phyloP scores from a whole-genome alignment of 306 rosid genomes.

The Quercus agrifolia region DNA sequence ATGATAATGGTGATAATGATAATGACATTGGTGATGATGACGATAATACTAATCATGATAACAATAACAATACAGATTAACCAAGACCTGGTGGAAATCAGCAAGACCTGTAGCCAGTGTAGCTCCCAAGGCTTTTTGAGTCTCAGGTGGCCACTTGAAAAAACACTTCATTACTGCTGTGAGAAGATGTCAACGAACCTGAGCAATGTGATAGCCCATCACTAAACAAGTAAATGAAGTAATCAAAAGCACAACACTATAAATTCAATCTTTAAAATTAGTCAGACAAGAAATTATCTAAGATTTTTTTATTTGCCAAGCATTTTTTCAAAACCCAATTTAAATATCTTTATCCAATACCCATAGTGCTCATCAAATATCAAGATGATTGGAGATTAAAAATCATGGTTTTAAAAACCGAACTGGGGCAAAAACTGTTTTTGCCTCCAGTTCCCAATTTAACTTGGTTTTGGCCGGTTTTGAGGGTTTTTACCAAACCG shows the following conservation, averaged over 20 bases:
- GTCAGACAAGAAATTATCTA: neutral
- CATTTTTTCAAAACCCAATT: too few species aligned
- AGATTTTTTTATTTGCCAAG: too few species aligned
- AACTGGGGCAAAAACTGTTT: too few species aligned
- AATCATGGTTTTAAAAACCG: too few species aligned
- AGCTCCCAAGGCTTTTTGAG: conserved; percentile 88
- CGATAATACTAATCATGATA: neutral
- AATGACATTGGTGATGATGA: neutral
- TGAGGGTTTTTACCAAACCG: too few species aligned
- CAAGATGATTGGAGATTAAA: too few species aligned
- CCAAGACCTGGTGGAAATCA: conserved; percentile 87
- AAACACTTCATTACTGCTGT: conserved; percentile 99
- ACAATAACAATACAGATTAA: conserved; percentile 5
- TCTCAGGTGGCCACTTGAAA: conserved; percentile 97
- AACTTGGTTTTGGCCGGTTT: too few species aligned
- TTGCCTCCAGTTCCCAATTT: too few species aligned
- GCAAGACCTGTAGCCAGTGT: conserved; percentile 93
- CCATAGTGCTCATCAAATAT: too few species aligned
- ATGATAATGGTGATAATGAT: neutral
- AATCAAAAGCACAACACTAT: conserved; percentile 11
- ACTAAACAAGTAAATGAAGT: conserved; percentile 11
- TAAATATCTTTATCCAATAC: too few species aligned
- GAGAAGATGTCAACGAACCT: conserved; percentile 98
- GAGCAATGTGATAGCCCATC: conserved; percentile 34
- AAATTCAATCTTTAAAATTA: neutral